phyloP scores from a whole-genome alignment of 306 rosid species.

The Trifolium dubium region DNA sequence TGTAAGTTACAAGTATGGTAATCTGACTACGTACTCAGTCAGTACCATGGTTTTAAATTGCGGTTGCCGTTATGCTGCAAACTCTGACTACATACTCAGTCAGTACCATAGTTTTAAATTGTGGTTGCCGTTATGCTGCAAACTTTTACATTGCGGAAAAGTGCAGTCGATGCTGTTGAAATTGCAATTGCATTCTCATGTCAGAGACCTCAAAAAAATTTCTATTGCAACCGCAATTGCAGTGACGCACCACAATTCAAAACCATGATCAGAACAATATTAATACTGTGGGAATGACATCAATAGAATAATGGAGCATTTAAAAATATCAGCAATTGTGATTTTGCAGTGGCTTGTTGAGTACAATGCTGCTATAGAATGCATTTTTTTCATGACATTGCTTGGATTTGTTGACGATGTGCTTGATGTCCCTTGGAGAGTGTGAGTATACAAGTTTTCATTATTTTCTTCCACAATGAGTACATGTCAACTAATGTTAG shows the following conservation, averaged over 20 bases:
- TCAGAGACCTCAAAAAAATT: not conserved
- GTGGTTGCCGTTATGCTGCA: not conserved
- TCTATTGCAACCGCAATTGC: no score
- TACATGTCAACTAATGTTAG: constrained; percentile 38
- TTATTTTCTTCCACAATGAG: constrained; percentile 22
- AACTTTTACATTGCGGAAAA: not conserved
- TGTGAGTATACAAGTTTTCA: constrained; percentile 65
- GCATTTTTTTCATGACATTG: constrained; percentile 89
- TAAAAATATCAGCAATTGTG: constrained; percentile 35
- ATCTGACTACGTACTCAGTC: constrained; percentile 14
- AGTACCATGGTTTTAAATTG: no score
- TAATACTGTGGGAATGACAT: constrained; percentile 5
- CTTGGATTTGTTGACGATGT: constrained; percentile 99
- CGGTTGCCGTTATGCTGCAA: no score
- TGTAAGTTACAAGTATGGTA: constrained; percentile 4
- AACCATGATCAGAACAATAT: not conserved
- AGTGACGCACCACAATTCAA: not conserved
- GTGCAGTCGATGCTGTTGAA: not conserved
- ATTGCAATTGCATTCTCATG: not conserved
- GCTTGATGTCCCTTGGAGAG: constrained; percentile 98
- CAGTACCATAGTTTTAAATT: not conserved
- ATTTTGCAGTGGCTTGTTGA: constrained; percentile 97
- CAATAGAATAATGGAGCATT: constrained; percentile 20
- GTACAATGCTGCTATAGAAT: constrained; percentile 92
- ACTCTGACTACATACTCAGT: no score